Evolutionary conservation across 495 filamentous ascomycete genomes (phyloP), one percentile per base, ranked within the genome.

Genomic region (Tuber indicum): DNA sequence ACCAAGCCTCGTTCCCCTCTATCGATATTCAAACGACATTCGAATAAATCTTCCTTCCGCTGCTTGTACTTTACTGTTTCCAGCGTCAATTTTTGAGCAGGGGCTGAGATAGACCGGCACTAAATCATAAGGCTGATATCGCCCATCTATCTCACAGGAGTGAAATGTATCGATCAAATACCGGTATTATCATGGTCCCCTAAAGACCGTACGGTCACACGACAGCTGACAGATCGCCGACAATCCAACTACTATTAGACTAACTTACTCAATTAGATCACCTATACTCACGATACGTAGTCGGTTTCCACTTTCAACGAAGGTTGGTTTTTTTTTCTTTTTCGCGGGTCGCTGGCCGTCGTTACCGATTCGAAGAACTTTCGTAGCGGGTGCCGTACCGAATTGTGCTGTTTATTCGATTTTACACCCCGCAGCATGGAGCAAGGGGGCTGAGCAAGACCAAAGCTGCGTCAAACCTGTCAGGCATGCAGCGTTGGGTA

Each of bases 201-300:
- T 36, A 66, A 66, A 66, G 58, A 66, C 58, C 16, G 58, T 66
- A 66, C 58, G 58, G 58, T 66, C 58, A 36, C 58, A 66, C 58
- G 5, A 66, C 58, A 19, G 58, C 26, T 17, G 58, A 36, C 26
- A 32, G 58, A 66, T 66, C 1, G 26, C 26, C 26, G 32, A 66
- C 14, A 66, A 66, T 19, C 12, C 36, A 66, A 36, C 58, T 1
- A 66, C 58, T 3, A 12, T 12, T 17, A 32, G 32, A 32, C 32
- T 32, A 17, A 17, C 26, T 17, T 3, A 36, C 58, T 19, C 26
- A 66, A 66, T 17, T 36, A 19, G 3, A 62, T 32, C 26, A 66
- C 26, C 26, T 17, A 36, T 36, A 66, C n/a, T 32, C 58, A 66
- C 26, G 26, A 36, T n/a, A 41, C 39, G 39, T 41, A 32, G 52